phyloP scores from a whole-genome alignment of 352 stramenopile species.

The Phytophthora litchii region DNA sequence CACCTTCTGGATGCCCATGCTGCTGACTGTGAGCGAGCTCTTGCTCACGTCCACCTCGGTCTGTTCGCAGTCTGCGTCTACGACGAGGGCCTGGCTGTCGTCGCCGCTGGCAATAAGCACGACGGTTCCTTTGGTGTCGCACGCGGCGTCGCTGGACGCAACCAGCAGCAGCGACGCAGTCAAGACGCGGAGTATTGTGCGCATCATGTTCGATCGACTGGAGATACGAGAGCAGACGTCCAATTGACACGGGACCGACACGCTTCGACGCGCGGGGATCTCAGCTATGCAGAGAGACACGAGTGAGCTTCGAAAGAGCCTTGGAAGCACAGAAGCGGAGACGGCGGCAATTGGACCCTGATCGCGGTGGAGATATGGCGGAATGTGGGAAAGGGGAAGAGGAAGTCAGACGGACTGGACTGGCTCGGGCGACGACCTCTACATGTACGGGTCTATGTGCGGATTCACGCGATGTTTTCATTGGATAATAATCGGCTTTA shows the following conservation, averaged over 20 bases:
- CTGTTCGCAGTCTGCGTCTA: slow-evolving; percentile 38
- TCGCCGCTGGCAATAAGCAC: slow-evolving; percentile 45
- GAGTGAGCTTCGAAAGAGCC: slow-evolving; percentile 10
- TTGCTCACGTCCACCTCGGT: slow-evolving; percentile 40
- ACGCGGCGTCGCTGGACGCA: slow-evolving; percentile 21
- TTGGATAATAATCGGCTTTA: not conserved
- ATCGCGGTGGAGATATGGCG: slow-evolving; percentile 17
- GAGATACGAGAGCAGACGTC: not conserved
- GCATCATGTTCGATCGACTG: slow-evolving; percentile 1
- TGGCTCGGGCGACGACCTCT: slow-evolving; percentile 24
- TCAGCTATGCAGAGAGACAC: slow-evolving; percentile 12
- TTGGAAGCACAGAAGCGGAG: slow-evolving; percentile 15
- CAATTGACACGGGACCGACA: not conserved
- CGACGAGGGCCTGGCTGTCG: slow-evolving; percentile 40
- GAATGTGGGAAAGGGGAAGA: slow-evolving; percentile 30
- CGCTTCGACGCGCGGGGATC: slow-evolving; percentile 8
- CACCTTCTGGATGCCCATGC: slow-evolving; percentile 53
- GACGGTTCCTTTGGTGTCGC: slow-evolving; percentile 42
- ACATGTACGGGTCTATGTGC: slow-evolving; percentile 3
- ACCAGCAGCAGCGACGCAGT: slow-evolving; percentile 8
- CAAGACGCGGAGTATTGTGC: slow-evolving; percentile 2
- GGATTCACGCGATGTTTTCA: not conserved
- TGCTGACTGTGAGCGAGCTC: slow-evolving; percentile 43
- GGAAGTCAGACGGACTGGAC: slow-evolving; percentile 30
- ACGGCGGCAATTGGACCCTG: slow-evolving; percentile 2